Percentiles rank a stretch among this genome's conserved stretches.
Conservation (phyloP, 495 filamentous ascomycete species). For the Lepraria neglecta region DNA sequence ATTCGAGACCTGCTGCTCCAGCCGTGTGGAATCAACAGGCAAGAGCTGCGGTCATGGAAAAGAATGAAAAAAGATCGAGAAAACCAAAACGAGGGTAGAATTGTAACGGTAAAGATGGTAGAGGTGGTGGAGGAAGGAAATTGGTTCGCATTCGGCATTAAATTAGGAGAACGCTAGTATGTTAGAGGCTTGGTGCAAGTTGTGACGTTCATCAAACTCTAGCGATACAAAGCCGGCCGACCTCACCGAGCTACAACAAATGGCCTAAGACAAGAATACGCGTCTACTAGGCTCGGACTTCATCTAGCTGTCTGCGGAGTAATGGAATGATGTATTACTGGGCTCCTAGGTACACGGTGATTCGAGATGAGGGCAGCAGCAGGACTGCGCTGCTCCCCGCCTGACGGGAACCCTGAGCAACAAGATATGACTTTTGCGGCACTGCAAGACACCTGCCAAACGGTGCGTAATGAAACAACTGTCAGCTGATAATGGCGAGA, state of each 20-base stretch:
- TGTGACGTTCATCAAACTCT: conserved; percentile 10
- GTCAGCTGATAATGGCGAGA: not conserved
- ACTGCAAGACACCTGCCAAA: not conserved
- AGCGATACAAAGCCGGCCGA: no score
- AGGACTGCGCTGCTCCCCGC: no score
- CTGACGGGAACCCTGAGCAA: not conserved
- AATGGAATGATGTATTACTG: no score
- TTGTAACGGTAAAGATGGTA: not conserved
- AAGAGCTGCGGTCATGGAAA: conserved; percentile 18
- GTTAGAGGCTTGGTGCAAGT: not conserved
- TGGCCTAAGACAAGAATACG: no score
- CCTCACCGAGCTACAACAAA: no score
- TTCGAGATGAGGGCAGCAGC: no score
- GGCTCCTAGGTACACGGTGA: no score
- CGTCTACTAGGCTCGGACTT: no score
- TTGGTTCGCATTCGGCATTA: conserved; percentile 4
- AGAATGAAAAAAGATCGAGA: conserved; percentile 15
- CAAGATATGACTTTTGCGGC: not conserved
- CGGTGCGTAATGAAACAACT: conserved; percentile 5
- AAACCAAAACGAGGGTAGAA: conserved; percentile 9
- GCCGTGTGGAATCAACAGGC: conserved; percentile 16
- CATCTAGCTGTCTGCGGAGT: no score
- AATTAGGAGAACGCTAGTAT: conserved; percentile 7
- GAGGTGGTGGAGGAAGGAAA: not conserved
- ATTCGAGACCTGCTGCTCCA: conserved; percentile 17